Evolutionary conservation across 768 basidiomycete species (phyloP).

Genomic region (Russula brevipes): DNA sequence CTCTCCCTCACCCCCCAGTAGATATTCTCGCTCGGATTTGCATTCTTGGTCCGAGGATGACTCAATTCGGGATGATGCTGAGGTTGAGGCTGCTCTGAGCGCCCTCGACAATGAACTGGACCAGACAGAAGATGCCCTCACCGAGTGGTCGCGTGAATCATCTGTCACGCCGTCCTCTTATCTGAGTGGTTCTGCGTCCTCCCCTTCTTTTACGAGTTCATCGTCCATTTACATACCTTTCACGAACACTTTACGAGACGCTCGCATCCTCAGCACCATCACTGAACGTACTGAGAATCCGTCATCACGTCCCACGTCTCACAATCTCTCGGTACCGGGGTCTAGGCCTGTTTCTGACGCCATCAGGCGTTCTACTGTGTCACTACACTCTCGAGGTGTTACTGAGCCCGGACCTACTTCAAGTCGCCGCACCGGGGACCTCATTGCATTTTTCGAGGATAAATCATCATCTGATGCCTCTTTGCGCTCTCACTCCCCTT

Average conservation of each 20-base stretch:
- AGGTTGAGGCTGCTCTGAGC: slow-evolving; percentile 66
- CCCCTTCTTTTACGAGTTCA: slow-evolving; percentile 22
- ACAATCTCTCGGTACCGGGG: slow-evolving; percentile 30
- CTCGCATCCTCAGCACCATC: slow-evolving; percentile 62
- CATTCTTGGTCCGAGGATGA: slow-evolving; percentile 49
- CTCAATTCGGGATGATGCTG: slow-evolving; percentile 41
- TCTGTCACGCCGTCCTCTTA: slow-evolving; percentile 35
- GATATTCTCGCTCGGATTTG: slow-evolving; percentile 19
- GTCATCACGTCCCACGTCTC: slow-evolving; percentile 50
- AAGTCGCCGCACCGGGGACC: slow-evolving; percentile 55
- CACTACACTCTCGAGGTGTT: slow-evolving; percentile 46
- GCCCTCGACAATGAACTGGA: slow-evolving; percentile 64
- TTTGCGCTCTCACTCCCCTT: slow-evolving; percentile 30
- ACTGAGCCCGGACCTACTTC: slow-evolving; percentile 51
- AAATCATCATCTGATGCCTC: slow-evolving; percentile 36
- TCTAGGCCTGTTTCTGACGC: slow-evolving; percentile 36
- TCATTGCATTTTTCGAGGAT: slow-evolving; percentile 72
- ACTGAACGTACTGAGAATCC: slow-evolving; percentile 72
- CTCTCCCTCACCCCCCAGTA: slow-evolving; percentile 24
- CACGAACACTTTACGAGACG: slow-evolving; percentile 41
- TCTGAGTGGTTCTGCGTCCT: slow-evolving; percentile 31
- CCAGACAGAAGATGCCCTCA: slow-evolving; percentile 58
- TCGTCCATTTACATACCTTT: slow-evolving; percentile 26
- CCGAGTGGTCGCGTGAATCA: slow-evolving; percentile 52
- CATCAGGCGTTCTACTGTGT: slow-evolving; percentile 42